Percentiles rank a stretch among this genome's conserved stretches.
These are phyloP conservation scores for Cercospora zeina DNA, from an alignment of 2,329 filamentous ascomycete species.

Conservation along the genomic window DNA sequence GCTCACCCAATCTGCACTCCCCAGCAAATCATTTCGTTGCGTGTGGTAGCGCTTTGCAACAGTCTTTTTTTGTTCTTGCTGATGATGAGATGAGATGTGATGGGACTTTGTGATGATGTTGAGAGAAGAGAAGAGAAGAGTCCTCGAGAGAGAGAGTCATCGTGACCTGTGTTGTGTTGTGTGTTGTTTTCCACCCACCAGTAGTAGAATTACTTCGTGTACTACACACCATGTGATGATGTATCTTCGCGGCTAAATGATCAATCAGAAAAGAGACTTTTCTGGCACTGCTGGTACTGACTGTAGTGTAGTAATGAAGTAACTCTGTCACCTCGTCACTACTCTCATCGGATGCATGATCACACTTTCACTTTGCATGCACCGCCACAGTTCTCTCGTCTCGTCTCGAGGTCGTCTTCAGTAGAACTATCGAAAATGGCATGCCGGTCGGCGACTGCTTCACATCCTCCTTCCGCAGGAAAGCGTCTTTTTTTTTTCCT, in stretches of 20 bases:
- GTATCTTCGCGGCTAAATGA: neutral
- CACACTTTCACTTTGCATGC: neutral
- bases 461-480: neutral
- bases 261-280: no score
- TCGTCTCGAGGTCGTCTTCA: neutral
- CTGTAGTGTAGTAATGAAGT: no score
- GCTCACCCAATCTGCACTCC: neutral
- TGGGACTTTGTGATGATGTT: neutral
- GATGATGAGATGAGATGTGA: no score
- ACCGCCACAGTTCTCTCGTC: conserved; percentile 1
- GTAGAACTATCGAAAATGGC: neutral
- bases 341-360: no score
- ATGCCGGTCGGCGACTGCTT: neutral
- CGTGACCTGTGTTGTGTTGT: neutral
- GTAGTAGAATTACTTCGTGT: no score
- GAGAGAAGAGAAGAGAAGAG: neutral
- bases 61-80: neutral
- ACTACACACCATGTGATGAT: no score
- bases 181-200: neutral
- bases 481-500: no score
- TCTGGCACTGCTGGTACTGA: no score
- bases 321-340: no score
- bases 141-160: neutral
- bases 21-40: neutral
- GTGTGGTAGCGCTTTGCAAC: neutral